Evolutionary conservation across 2,329 filamentous ascomycete species (phyloP).

Genomic region (Colletotrichum viniferum): DNA sequence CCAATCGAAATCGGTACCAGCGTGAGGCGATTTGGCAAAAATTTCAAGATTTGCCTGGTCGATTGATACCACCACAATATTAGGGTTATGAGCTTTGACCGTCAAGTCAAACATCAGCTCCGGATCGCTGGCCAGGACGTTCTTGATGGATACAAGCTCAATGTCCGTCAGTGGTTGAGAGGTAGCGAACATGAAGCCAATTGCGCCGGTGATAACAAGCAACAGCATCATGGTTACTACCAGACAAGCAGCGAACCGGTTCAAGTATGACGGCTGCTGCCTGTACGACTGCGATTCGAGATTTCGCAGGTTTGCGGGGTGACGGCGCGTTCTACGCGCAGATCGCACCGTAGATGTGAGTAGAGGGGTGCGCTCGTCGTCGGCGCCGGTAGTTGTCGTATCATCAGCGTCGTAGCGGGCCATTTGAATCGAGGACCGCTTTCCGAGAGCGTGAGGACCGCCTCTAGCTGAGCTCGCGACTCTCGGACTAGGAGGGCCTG

Average conservation of each 20-base stretch:
- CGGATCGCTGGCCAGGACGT: conserved; percentile 91
- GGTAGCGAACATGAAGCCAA: conserved; percentile 89
- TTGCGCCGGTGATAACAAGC: conserved; percentile 81
- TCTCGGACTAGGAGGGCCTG: conserved; percentile 74
- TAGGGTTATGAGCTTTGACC: conserved; percentile 89
- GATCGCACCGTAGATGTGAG: conserved; percentile 66
- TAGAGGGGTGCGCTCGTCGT: conserved; percentile 88
- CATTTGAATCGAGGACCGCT: conserved; percentile 61
- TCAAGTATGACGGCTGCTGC: conserved; percentile 65
- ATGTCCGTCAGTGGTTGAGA: conserved; percentile 86
- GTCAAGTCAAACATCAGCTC: conserved; percentile 94
- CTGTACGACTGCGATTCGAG: conserved; percentile 76
- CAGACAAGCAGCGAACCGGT: conserved; percentile 83
- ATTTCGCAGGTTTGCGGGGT: conserved; percentile 64
- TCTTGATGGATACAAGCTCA: conserved; percentile 78
- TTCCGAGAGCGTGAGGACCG: conserved; percentile 33
- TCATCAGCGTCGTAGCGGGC: conserved; percentile 76
- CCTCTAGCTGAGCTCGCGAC: conserved; percentile 29
- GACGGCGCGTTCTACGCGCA: conserved; percentile 58
- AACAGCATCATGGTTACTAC: conserved; percentile 83
- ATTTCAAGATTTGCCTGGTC: conserved; percentile 88
- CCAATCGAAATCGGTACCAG: conserved; percentile 71
- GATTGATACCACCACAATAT: conserved; percentile 86
- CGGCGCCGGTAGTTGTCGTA: conserved; percentile 65
- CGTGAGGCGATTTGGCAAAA: conserved; percentile 92